Evolutionary conservation across 345 rosid genomes (phyloP), one percentile per base, ranked within the genome.

Genomic region (Rhodamnia argentea): DNA sequence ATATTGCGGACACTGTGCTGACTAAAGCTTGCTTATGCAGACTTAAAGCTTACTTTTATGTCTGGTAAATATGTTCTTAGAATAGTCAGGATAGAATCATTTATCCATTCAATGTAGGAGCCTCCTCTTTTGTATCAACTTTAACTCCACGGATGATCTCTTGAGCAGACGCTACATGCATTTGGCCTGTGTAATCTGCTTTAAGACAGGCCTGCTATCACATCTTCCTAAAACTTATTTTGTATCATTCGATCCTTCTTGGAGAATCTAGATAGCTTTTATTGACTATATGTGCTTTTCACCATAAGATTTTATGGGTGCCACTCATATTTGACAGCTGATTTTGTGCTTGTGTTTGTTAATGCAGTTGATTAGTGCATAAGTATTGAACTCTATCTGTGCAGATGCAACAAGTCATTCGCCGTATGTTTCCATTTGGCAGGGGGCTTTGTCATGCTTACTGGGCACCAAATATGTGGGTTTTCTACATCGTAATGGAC

Each of bases 381-480:
- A 37, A 64, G 62, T 76, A 53, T 82, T 32, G 81, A 24, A 50
- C 82, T 82, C 54, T 85, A 84, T 81, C 58, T 87, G 55, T 92
- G 93, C 97, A 97, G 99, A 95, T 95, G 50, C 92, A 91, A 86
- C 95, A 93, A 91, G 98, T 97, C 85, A 82, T 97, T 14, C 84
- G 86, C 84, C 92, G 95, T 84, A 93, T 97, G 98, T 97, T 97
- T 92, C 99, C 98, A 82, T 97, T 97, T 60, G 99, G 99, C 81
- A 93, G 98, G 94, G 99, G 99, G 86, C 92, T 97, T 84, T 96
- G 98, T 86, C 99, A 97, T 90, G 99, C 99, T 8, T 97, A 94
- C 55, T 97, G 99, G 99, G 99, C 99, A 16, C 99, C 98, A 15
- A 97, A 96, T 62, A 93, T 97, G 85, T 97, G 99, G 99, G 99